phyloP scores from a whole-genome alignment of 2,329 filamentous ascomycete genomes.

The Ophiocordyceps polyrhachis-furcata region DNA sequence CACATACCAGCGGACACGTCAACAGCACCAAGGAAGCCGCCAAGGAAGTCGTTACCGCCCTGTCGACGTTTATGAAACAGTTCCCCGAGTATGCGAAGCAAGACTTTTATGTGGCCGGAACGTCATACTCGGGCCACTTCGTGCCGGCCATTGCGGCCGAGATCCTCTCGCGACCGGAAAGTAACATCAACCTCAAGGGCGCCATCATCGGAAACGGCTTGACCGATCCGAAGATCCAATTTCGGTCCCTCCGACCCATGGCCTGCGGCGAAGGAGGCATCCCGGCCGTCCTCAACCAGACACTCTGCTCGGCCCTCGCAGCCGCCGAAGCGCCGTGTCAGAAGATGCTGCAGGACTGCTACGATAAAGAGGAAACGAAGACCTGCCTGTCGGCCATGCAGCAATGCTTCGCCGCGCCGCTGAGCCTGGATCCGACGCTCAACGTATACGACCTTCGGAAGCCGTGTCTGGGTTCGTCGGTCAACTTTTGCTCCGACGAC shows the following conservation, averaged over 20 bases:
- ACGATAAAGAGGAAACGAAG: conserved; percentile 76
- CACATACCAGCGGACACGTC: conserved; percentile 75
- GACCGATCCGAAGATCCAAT: conserved; percentile 82
- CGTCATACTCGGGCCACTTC: conserved; percentile 89
- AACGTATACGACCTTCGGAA: background rate
- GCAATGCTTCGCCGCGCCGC: background rate
- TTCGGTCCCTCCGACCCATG: conserved; percentile 91
- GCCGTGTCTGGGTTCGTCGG: background rate
- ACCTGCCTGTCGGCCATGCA: conserved; percentile 64
- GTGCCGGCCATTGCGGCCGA: conserved; percentile 81
- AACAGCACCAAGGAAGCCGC: conserved; percentile 84
- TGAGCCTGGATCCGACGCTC: background rate
- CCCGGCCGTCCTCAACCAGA: conserved; percentile 61
- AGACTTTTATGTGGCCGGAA: conserved; percentile 91
- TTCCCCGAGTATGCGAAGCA: conserved; percentile 89
- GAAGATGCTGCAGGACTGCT: conserved; percentile 73
- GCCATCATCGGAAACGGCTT: conserved; percentile 89
- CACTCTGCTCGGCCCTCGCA: conserved; percentile 73
- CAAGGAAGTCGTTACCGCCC: conserved; percentile 90
- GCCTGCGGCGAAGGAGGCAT: conserved; percentile 90
- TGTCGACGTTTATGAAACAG: conserved; percentile 95
- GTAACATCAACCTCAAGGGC: conserved; percentile 94
- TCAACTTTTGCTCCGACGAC: background rate
- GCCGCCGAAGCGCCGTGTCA: conserved; percentile 76
- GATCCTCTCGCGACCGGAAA: conserved; percentile 82